Evolutionary conservation across 2,329 filamentous ascomycete genomes (phyloP).

Genomic region (Aspergillus aculeatus): DNA sequence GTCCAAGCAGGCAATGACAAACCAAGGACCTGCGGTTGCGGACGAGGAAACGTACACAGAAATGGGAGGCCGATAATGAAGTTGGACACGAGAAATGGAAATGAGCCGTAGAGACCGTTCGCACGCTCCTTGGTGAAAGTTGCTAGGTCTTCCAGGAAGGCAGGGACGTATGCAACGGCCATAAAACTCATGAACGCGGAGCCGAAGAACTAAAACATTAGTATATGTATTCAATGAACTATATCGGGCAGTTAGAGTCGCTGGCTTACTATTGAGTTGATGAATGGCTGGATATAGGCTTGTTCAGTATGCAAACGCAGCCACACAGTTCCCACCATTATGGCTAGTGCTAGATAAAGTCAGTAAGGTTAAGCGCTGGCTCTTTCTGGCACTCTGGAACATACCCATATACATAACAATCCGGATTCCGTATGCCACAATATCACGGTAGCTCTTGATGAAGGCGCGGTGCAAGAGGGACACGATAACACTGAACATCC

Average conservation of each 20-base stretch:
- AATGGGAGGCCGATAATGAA: conserved; percentile 80
- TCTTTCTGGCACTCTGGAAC: conserved; percentile 8
- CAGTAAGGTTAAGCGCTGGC: conserved; percentile 5
- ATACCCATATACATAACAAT: conserved; percentile 74
- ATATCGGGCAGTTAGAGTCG: background rate
- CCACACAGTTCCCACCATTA: conserved; percentile 90
- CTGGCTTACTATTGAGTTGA: conserved; percentile 67
- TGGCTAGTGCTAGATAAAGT: conserved; percentile 59
- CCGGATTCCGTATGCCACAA: conserved; percentile 80
- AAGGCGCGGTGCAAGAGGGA: conserved; percentile 75
- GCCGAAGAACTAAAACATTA: conserved; percentile 58
- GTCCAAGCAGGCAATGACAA: background rate
- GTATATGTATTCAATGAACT: background rate
- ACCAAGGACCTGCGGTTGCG: background rate
- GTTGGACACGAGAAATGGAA: conserved; percentile 72
- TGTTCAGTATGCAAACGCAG: conserved; percentile 68
- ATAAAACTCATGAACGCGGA: conserved; percentile 77
- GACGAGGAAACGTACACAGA: conserved; percentile 52
- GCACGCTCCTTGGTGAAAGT: conserved; percentile 74
- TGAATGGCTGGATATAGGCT: conserved; percentile 73
- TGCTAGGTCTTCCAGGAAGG: conserved; percentile 74
- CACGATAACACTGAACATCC: conserved; percentile 52
- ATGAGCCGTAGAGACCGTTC: conserved; percentile 76
- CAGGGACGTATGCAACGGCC: conserved; percentile 81
- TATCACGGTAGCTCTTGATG: conserved; percentile 80